A percentile compares a stretch with the other conserved stretches of the same genome.
Conservation (phyloP, 768 basidiomycete genomes). For the Tylopilus plumbeoviolaceoides region DNA sequence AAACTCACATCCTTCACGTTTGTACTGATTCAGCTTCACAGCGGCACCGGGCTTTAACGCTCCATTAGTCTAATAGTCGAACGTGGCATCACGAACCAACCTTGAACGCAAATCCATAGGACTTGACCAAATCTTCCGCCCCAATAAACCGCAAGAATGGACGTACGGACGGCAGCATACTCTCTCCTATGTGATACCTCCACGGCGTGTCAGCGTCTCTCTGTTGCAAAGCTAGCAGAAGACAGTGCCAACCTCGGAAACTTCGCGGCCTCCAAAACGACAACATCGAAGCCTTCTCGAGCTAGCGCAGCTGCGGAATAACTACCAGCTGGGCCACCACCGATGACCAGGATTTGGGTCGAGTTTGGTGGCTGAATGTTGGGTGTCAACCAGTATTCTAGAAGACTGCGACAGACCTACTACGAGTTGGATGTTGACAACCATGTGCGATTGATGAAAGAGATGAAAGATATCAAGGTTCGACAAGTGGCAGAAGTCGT, state of each 20-base stretch:
- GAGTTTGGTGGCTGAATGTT: not conserved
- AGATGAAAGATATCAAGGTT: no score
- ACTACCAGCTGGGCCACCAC: slow-evolving; percentile 13
- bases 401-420: not conserved
- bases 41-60: slow-evolving; percentile 5
- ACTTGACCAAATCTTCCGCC: slow-evolving; percentile 5
- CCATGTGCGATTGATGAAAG: not conserved
- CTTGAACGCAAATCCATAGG: slow-evolving; percentile 9
- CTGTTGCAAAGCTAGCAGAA: not conserved
- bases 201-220: not conserved
- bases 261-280: slow-evolving; percentile 8
- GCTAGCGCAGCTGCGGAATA: slow-evolving; percentile 8
- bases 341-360: slow-evolving; percentile 9
- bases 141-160: slow-evolving; percentile 10
- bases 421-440: not conserved
- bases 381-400: not conserved
- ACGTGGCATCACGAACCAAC: not conserved
- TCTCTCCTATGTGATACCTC: slow-evolving; percentile 18
- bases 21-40: slow-evolving; percentile 10
- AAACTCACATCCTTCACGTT: slow-evolving; percentile 11
- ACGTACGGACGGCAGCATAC: slow-evolving; percentile 4
- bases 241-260: slow-evolving; percentile 7
- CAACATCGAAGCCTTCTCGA: slow-evolving; percentile 10
- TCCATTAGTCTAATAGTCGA: not conserved
- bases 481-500: no score